Conservation (phyloP, 371 early-diverging fungal species). For the Parasitella parasitica region DNA sequence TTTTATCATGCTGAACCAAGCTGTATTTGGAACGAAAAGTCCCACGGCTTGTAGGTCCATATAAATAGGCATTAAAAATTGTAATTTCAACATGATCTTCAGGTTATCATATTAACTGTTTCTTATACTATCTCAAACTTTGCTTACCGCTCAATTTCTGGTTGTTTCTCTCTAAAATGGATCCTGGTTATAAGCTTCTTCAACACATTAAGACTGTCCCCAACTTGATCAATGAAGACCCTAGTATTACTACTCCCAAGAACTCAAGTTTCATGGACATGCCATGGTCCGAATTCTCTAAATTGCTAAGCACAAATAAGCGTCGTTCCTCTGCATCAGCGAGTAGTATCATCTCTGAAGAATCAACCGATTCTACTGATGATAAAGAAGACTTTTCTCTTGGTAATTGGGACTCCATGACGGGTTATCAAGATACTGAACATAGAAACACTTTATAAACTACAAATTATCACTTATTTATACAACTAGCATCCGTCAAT, state of each 20-base stretch:
- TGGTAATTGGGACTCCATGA: conserved; percentile 50
- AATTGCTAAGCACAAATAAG: conserved; percentile 16
- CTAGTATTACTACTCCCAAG: conserved; percentile 40
- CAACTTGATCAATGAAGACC: conserved; percentile 46
- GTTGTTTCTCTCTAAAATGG: conserved; percentile 29
- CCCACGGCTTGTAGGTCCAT: conserved; percentile 13
- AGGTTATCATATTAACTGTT: background rate
- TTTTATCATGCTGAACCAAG: conserved; percentile 10
- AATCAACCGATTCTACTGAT: background rate
- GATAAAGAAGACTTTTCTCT: conserved; percentile 18
- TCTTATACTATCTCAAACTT: background rate
- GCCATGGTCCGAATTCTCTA: conserved; percentile 45
- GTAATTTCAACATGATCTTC: background rate
- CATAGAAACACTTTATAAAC: conserved; percentile 17
- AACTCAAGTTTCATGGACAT: conserved; percentile 37
- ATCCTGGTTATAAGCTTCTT: conserved; percentile 46
- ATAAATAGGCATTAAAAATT: conserved; percentile 9
- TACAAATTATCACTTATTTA: background rate
- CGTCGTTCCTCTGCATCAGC: background rate
- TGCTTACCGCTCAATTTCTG: too few relatives aligned
- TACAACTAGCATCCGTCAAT: background rate
- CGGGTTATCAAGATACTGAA: conserved; percentile 41
- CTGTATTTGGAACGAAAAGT: conserved; percentile 10
- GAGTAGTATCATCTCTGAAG: conserved; percentile 12
- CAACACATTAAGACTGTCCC: conserved; percentile 44